Evolutionary conservation across 352 stramenopile genomes (phyloP), one percentile per base, ranked within the genome.

Genomic region (Phytophthora quininea): DNA sequence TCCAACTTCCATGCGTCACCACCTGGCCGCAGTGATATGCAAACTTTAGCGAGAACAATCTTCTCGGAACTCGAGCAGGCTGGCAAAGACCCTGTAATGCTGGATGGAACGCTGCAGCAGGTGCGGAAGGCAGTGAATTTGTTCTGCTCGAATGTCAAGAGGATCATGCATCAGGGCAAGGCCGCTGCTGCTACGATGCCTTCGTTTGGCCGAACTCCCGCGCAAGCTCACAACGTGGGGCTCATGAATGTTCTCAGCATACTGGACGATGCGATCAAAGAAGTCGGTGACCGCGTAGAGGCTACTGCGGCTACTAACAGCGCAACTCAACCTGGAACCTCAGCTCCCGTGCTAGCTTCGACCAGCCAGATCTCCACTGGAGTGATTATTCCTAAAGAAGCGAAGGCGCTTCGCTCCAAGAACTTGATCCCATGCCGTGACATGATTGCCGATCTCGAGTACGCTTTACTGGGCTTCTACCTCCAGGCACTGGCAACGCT

Each of bases 1-100:
- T 72, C 82, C 19, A 90, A 87, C 62, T 96, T 93, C 67, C 88
- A 96, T 66, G 76, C 86, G 47, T 93, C 87, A 29, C 85, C 87
- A 7, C 88, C 88, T 10, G 88, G 85, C 29, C 80, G 87, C 11
- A 93, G 80, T 42, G 88, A 96, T 31, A 95, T 95, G 80, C 84
- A 91, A 62, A 93, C 86, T 9, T 69, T 96, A 3, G 83, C 85
- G 15, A 84, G 84, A 30, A 90, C 86, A 15, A 88, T 96, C 37
- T 80, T 86, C 31, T 70, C 74, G 1, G 85, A 95, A 53, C 43
- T 96, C 11, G 87, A 96, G 24, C 79, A 84, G 8, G 85, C 73
- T 7, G 85, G 81, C 0, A 66, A 81, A 29, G 88, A 96, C 49
- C 63, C 67, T 0, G 78, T 88, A 40, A 60, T 94, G 45, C 32